Base-by-base conservation (phyloP, 495 filamentous ascomycete genomes). In the Penicilliopsis zonata region DNA sequence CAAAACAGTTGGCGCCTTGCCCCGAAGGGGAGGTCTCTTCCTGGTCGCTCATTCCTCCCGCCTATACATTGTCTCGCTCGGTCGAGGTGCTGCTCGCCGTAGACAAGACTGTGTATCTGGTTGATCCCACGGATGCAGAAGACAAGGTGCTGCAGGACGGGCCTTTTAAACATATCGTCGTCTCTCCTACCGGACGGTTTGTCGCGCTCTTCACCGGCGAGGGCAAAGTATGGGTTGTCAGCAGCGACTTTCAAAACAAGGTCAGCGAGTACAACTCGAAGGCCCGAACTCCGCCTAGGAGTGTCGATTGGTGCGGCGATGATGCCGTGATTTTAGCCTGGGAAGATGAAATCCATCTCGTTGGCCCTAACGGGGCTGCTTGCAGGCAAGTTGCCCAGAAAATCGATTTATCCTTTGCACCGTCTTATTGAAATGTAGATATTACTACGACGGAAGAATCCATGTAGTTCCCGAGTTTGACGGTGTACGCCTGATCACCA, bases 321-420 rank as follows among this genome's bases (percentile, higher is more conserved):
- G 85, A 95, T 56, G 82, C 86, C 5, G 85, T 95, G 6, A 76
- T 93, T 28, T 73, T 96, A 37, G 86, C 85, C 9, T 98, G 90
- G 90, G 90, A 94, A 44, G 90, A 98, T 56, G 90, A 98, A 45
- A 78, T 96, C n/a, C 90, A 95, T 49, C 68, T 98, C 27, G 80
- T 96, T 34, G 87, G 86, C 1, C 86, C 85, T 0, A 79, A 76
- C 30, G 85, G 82, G 23, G 73, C 78, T 8, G 70, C 82, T 24
- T 70, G 86, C 20, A 76, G 74, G 68, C 74, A 52, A 42, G 59
- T 30, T 32, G 4, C n/a, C n/a, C 12, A 4, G 4, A 28, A 5
- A 5, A 14, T 12, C 13, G 16, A 5, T 5, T 5, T 20, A 10
- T 20, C 15, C 10, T 21, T 18, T 19, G 16, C n/a, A 23, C 4